Evolutionary conservation across 805 yeast species (phyloP), one percentile per base, ranked within the genome.

Genomic region (Cyberlindnera meyerae): DNA sequence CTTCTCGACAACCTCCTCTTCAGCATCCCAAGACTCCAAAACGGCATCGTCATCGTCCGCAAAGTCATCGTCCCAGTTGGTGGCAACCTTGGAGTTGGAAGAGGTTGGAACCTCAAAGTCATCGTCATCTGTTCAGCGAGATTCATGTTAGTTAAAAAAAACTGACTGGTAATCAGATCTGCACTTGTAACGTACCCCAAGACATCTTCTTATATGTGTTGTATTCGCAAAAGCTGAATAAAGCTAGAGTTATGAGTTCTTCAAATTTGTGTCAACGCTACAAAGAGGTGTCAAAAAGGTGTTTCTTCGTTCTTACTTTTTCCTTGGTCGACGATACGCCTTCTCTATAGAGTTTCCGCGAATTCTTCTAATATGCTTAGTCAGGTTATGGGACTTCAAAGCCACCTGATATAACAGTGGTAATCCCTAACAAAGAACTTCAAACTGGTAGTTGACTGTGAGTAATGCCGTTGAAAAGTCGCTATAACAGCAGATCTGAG

Each of bases 21-120:
- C 94, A 36, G 80, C 79, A 51, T 90, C 97, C 97, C 97, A 90
- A 11, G 95, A 83, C 34, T 75, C 97, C 34, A 82, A 61, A 18
- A 81, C 71, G n/a, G 84, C 80, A 33, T 83, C 93, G 43, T 83
- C 94, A 33, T 78, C 82, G 33, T 73, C 72, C 35, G 58, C 82
- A 40, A 65, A 62, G 45, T 79, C 89, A 44, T 82, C 93, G 60
- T 87, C 95, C 86, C 95, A 85, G 26, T 85, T 76, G 33, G 76
- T 80, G 40, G 78, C 72, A 24, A 74, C 73, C 14, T 73, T 73
- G 33, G 71, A 68, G 34, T 61, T 72, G 29, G 60, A 62, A 17
- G 68, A 54, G 31, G 77, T 62, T 28, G 87, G 77, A 44, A 82
- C 77, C 39, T 79, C 90, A 58, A 85, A 82, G 55, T 84, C 95